These are phyloP conservation scores for Fraxinus ornus DNA, from an alignment of 305 asterid genomes.

Conservation along the genomic window DNA sequence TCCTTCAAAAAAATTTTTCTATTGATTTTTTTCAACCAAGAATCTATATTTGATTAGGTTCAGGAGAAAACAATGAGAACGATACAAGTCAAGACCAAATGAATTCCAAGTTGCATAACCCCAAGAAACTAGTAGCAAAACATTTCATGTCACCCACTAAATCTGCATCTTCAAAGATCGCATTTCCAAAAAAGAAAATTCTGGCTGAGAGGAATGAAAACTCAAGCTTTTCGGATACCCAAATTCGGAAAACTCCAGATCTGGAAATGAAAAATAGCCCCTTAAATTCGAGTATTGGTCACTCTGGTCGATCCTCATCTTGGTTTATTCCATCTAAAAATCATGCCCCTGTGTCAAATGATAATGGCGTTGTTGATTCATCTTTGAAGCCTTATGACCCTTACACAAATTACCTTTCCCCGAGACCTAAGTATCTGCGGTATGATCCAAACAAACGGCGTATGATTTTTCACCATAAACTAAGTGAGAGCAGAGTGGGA, in stretches of 20 bases:
- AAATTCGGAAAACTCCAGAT: constrained; percentile 16
- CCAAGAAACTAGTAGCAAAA: constrained; percentile 32
- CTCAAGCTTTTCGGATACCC: constrained; percentile 20
- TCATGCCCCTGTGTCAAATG: constrained; percentile 28
- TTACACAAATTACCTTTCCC: constrained; percentile 48
- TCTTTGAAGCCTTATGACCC: constrained; percentile 57
- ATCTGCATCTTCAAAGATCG: constrained; percentile 58
- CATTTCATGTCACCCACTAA: constrained; percentile 59
- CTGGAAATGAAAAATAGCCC: constrained; percentile 15
- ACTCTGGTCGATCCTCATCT: constrained; percentile 20
- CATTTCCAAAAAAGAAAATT: constrained; percentile 48
- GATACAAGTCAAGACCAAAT: constrained; percentile 26
- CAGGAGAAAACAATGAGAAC: constrained; percentile 63
- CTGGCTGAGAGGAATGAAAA: constrained; percentile 50
- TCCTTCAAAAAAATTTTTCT: not conserved
- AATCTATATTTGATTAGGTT: constrained; percentile 22
- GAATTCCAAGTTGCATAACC: constrained; percentile 35
- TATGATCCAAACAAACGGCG: constrained; percentile 57
- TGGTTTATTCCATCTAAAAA: constrained; percentile 12
- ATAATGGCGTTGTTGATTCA: constrained; percentile 31
- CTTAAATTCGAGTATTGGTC: not conserved
- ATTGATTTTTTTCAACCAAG: not conserved
- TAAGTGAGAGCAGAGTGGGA: constrained; percentile 26
- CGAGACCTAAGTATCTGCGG: constrained; percentile 73
- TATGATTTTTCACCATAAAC: constrained; percentile 33